Conservation (phyloP, 2,329 filamentous ascomycete species). For the Sarocladium oryzae region DNA sequence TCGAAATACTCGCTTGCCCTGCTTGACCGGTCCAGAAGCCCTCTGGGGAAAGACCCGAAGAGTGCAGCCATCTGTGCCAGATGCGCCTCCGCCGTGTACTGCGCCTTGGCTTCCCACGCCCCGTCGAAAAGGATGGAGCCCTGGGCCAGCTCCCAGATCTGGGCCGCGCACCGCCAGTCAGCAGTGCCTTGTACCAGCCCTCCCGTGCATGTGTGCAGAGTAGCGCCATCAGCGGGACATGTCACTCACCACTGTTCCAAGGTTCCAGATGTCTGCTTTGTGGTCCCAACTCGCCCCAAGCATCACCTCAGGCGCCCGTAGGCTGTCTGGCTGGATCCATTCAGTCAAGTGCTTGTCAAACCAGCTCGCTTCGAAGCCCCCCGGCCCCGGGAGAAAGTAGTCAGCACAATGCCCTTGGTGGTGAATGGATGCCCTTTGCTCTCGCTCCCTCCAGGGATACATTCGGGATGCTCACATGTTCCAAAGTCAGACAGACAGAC, state of each 20-base stretch:
- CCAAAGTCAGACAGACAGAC: slow-evolving; percentile 18
- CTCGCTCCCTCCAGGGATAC: too few relatives aligned
- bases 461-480: too few relatives aligned
- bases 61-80: slow-evolving; percentile 19
- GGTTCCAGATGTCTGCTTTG: slow-evolving; percentile 20
- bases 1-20: background rate
- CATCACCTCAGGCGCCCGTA: slow-evolving; percentile 20
- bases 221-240: background rate
- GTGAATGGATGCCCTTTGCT: too few relatives aligned
- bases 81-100: slow-evolving; percentile 19
- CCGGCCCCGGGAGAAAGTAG: slow-evolving; percentile 11
- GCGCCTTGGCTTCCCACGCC: slow-evolving; percentile 13
- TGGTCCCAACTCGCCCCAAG: slow-evolving; percentile 19
- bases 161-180: too few relatives aligned
- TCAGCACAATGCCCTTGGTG: too few relatives aligned
- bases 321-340: slow-evolving; percentile 19
- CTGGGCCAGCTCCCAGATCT: background rate
- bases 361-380: slow-evolving; percentile 17
- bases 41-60: slow-evolving; percentile 15
- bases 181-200: background rate
- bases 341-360: slow-evolving; percentile 18
- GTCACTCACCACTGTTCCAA: slow-evolving; percentile 15
- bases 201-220: background rate
- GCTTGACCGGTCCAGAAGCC: slow-evolving; percentile 11
- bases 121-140: slow-evolving; percentile 18